These are phyloP conservation scores for Penicillium sp. DNA, from an alignment of 2,329 filamentous ascomycete genomes.

Conservation along the genomic window DNA sequence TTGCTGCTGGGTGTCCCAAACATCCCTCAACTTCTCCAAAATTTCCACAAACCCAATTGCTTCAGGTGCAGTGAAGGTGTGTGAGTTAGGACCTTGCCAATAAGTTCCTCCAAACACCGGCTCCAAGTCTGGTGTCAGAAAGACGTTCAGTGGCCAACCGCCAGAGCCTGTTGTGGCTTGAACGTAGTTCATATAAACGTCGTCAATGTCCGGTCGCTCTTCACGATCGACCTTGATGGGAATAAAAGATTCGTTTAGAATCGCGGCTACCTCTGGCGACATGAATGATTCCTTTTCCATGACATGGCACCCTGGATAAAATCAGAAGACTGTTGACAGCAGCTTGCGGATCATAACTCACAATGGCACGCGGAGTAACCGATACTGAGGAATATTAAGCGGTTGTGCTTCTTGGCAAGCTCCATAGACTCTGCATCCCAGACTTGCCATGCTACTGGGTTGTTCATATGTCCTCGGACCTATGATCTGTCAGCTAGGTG, in stretches of 20 bases:
- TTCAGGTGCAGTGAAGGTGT: slow-evolving; percentile 51
- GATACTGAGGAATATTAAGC: slow-evolving; percentile 89
- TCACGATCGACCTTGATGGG: slow-evolving; percentile 93
- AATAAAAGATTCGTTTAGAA: slow-evolving; percentile 85
- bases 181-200: slow-evolving; percentile 98
- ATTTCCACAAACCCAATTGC: slow-evolving; percentile 82
- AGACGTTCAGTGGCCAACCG: slow-evolving; percentile 96
- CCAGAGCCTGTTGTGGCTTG: slow-evolving; percentile 88
- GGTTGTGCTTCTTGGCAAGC: slow-evolving; percentile 78
- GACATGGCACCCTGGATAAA: slow-evolving; percentile 71
- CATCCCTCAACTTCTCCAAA: slow-evolving; percentile 70
- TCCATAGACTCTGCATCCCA: slow-evolving; percentile 76
- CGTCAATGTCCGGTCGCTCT: slow-evolving; percentile 89
- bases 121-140: slow-evolving; percentile 87
- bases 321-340: slow-evolving; percentile 16
- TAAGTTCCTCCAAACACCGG: slow-evolving; percentile 97
- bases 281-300: slow-evolving; percentile 93
- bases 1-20: slow-evolving; percentile 83
- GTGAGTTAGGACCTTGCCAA: slow-evolving; percentile 78
- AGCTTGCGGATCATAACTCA: slow-evolving; percentile 48
- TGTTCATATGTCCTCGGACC: slow-evolving; percentile 74
- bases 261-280: slow-evolving; percentile 73
- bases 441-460: slow-evolving; percentile 88
- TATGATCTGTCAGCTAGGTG: slow-evolving; percentile 30
- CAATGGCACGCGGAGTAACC: slow-evolving; percentile 96